A percentile compares a stretch with the other conserved stretches of the same genome.
phyloP scores from a whole-genome alignment of 352 stramenopile species.

The Phytopythium vexans region DNA sequence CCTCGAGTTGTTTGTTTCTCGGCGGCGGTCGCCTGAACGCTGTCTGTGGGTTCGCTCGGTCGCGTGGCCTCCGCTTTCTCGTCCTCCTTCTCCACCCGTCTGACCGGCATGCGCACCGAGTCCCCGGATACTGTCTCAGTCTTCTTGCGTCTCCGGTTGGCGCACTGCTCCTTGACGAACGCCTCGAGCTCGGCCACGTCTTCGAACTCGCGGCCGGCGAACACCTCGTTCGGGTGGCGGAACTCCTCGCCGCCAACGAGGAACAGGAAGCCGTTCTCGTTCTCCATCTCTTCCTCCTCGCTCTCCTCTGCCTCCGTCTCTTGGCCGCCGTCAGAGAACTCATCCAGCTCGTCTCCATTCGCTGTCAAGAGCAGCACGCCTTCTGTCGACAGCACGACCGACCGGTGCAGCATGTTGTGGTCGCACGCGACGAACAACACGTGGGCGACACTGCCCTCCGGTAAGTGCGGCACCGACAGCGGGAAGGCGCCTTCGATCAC shows the following conservation, averaged over 20 bases:
- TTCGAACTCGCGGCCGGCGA: conserved; percentile 43
- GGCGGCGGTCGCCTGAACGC: too few species aligned
- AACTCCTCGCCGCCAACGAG: conserved; percentile 56
- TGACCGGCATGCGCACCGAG: background rate
- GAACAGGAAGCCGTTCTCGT: conserved; percentile 35
- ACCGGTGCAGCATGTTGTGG: conserved; percentile 49
- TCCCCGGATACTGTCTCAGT: too few species aligned
- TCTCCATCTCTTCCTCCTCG: conserved; percentile 18
- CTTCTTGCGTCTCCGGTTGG: conserved; percentile 8
- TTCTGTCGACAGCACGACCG: conserved; percentile 55
- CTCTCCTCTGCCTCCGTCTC: conserved; percentile 7
- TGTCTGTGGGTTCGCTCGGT: conserved; percentile 5
- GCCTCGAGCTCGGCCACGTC: conserved; percentile 46
- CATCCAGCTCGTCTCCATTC: conserved; percentile 19
- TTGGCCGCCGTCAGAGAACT: conserved; percentile 11
- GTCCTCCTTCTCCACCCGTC: conserved; percentile 1
- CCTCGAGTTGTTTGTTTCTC: too few species aligned
- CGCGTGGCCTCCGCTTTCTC: conserved; percentile 8
- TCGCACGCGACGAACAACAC: conserved; percentile 63
- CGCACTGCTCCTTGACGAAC: conserved; percentile 40
- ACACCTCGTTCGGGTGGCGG: conserved; percentile 42
- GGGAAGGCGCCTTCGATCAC: conserved; percentile 36
- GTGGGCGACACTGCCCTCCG: conserved; percentile 42
- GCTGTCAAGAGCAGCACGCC: conserved; percentile 30
- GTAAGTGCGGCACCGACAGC: conserved; percentile 39